A percentile compares a stretch with the other conserved stretches of the same genome.
Evolutionary conservation across 177 flowering plant genomes (phyloP).

Genomic region (Tripterygium wilfordii): DNA sequence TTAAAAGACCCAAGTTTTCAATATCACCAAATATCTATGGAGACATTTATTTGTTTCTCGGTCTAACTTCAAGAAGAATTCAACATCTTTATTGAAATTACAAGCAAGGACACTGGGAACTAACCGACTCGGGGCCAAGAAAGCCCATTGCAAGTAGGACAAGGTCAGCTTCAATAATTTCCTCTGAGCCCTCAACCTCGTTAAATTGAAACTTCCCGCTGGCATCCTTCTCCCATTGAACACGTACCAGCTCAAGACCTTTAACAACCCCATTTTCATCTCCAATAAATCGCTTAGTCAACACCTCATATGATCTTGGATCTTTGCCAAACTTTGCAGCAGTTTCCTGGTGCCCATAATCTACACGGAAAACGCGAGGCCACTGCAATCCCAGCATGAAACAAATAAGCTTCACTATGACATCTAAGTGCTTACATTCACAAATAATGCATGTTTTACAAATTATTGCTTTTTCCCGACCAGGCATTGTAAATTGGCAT

Average conservation of each 20-base stretch:
- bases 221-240: slow-evolving; percentile 90
- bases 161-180: slow-evolving; percentile 82
- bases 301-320: slow-evolving; percentile 86
- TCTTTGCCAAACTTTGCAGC: slow-evolving; percentile 86
- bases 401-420: too few species aligned
- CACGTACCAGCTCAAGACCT: slow-evolving; percentile 80
- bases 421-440: too few species aligned
- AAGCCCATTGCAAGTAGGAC: slow-evolving; percentile 96
- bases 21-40: too few species aligned
- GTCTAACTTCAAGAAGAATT: too few species aligned
- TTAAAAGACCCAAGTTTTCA: too few species aligned
- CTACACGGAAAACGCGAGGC: slow-evolving; percentile 96
- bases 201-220: slow-evolving; percentile 76
- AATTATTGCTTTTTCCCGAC: too few species aligned
- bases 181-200: slow-evolving; percentile 85
- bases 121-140: slow-evolving; percentile 94
- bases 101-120: too few species aligned
- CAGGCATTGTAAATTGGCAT: too few species aligned
- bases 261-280: slow-evolving; percentile 79
- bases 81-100: too few species aligned
- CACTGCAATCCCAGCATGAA: too few species aligned
- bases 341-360: slow-evolving; percentile 98
- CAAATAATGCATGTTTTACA: too few species aligned
- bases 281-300: slow-evolving; percentile 87
- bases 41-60: too few species aligned